Evolutionary conservation across 768 basidiomycete species (phyloP), one percentile per base, ranked within the genome.

Genomic region (Tylopilus intermedius): DNA sequence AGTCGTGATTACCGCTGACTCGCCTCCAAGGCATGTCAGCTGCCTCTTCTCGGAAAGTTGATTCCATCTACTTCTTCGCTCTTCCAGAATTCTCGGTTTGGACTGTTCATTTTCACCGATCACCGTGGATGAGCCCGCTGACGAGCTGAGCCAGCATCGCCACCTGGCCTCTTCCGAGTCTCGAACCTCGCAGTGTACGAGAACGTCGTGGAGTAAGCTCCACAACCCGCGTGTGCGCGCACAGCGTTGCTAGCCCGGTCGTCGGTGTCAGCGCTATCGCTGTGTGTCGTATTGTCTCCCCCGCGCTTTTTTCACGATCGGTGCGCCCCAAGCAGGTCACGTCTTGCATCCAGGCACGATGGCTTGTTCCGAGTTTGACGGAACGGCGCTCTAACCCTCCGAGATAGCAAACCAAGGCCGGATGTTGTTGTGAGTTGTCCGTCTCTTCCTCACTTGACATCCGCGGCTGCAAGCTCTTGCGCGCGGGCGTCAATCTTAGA

Each of bases 1-100:
- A 49, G 53, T 57, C 32, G 52, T 60, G 55, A 69, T 58, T 54
- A 63, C 58, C 53, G 52, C 65, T 57, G 49, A 26, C 58, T 62
- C 57, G 51, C 62, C 55, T 51, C 46, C 63, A 65, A 60, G 58
- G 60, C 54, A 62, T 60, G 58, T 55, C 58, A 30, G 26, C 61
- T 55, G 61, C 64, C 45, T 47, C 51, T 45, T 64, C 54, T 53
- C 22, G 56, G 43, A 49, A 53, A 32, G 50, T 27, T 55, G 27
- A 41, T 40, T 40, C 29, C 47, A 50, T 44, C 37, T 49, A 32
- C 1, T 37, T 13, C 56, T 29, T 57, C 55, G 47, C 71, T 65
- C 35, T 59, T 58, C 67, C 66, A 71, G 24, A 45, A 53, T 54
- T 55, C 52, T 63, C 54, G 49, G 54, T 42, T 45, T 57, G 61